phyloP scores from a whole-genome alignment of 2,329 filamentous ascomycete species.

The Paracoccidioides brasiliensis region DNA sequence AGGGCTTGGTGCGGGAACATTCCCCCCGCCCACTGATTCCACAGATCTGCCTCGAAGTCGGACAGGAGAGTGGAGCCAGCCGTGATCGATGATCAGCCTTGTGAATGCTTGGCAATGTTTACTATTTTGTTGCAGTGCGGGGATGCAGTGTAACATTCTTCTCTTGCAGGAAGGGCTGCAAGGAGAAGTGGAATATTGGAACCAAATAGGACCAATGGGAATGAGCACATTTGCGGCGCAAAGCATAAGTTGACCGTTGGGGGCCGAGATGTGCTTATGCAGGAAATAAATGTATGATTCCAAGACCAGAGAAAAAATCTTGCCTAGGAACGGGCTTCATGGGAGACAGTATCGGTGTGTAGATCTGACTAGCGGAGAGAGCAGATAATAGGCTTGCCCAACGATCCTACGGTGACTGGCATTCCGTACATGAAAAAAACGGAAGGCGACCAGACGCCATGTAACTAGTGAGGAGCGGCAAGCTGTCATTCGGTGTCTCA shows the following conservation, averaged over 20 bases:
- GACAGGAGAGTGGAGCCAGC: background rate
- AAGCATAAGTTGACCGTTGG: slow-evolving; percentile 1
- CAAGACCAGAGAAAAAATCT: too few relatives aligned
- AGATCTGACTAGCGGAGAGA: background rate
- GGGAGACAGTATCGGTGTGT: background rate
- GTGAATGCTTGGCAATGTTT: slow-evolving; percentile 1
- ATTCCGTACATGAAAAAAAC: background rate
- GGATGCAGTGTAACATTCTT: background rate
- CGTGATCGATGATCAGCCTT: background rate
- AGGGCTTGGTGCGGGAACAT: background rate
- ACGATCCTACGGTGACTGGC: background rate
- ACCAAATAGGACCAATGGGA: background rate
- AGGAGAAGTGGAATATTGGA: background rate
- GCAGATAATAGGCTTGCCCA: background rate
- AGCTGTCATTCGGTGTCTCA: background rate
- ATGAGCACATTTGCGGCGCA: background rate
- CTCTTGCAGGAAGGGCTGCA: background rate
- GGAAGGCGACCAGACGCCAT: too few relatives aligned
- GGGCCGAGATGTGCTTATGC: too few relatives aligned
- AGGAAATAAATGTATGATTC: too few relatives aligned
- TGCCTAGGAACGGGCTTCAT: background rate
- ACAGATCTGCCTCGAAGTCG: background rate
- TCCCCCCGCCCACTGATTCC: background rate
- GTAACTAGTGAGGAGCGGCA: background rate
- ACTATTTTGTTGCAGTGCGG: background rate